Evolutionary conservation across 495 filamentous ascomycete genomes (phyloP).

Genomic region (Mytilinidion resinicola): DNA sequence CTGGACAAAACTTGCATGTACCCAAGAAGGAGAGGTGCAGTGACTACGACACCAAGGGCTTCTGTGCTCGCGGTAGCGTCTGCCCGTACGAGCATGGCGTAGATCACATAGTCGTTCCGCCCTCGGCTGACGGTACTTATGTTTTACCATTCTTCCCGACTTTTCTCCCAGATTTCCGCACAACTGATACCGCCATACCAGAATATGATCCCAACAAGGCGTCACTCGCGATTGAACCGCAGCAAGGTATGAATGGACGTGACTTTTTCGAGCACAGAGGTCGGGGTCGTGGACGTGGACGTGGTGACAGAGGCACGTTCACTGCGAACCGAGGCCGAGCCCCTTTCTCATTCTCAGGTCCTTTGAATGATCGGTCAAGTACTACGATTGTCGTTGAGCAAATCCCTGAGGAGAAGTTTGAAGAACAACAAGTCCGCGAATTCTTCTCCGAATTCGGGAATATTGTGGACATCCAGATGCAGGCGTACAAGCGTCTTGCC

Average conservation of each 20-base stretch:
- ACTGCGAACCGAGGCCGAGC: constrained; percentile 48
- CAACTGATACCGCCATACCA: background rate
- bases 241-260: constrained; percentile 29
- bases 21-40: constrained; percentile 59
- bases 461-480: constrained; percentile 66
- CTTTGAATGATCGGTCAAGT: constrained; percentile 65
- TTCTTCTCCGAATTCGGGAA: constrained; percentile 85
- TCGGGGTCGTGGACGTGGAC: constrained; percentile 46
- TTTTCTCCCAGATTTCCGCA: background rate
- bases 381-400: constrained; percentile 85
- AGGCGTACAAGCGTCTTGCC: constrained; percentile 69
- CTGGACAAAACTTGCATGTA: constrained; percentile 27
- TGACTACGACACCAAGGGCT: constrained; percentile 85
- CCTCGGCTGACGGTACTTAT: constrained; percentile 46
- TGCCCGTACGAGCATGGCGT: constrained; percentile 81
- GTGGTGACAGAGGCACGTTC: constrained; percentile 38
- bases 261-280: constrained; percentile 28
- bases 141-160: constrained; percentile 4
- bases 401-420: constrained; percentile 82
- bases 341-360: constrained; percentile 69
- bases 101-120: constrained; percentile 48
- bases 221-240: constrained; percentile 33
- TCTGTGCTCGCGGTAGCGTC: constrained; percentile 66
- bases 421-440: constrained; percentile 62
- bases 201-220: constrained; percentile 85